Conservation (phyloP, 2,329 filamentous ascomycete species). For the Alternaria gaisen region DNA sequence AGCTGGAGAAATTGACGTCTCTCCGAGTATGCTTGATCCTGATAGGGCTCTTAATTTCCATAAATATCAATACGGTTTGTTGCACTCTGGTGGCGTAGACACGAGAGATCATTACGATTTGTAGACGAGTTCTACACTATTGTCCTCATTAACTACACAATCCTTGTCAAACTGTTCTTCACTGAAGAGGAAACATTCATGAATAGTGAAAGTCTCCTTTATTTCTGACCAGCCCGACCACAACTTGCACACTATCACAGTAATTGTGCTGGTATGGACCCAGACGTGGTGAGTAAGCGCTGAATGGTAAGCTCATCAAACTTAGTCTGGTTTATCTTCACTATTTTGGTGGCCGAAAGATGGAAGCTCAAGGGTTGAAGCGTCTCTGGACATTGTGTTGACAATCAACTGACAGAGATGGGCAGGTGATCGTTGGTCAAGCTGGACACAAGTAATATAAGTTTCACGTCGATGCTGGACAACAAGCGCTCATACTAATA, state of each 20-base stretch:
- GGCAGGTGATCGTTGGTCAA: not conserved
- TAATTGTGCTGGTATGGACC: not conserved
- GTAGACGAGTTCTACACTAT: not conserved
- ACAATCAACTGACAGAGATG: not conserved
- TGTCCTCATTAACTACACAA: not conserved
- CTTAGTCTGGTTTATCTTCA: not conserved
- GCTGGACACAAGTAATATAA: not conserved
- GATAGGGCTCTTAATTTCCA: not conserved
- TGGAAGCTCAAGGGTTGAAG: not conserved
- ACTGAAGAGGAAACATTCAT: not conserved
- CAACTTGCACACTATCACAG: not conserved
- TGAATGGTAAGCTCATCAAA: not conserved
- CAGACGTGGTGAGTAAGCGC: not conserved
- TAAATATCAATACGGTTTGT: not conserved
- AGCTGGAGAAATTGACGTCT: not conserved
- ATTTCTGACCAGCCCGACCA: not conserved
- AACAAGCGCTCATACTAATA: no score
- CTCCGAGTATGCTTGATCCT: not conserved
- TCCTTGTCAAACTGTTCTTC: not conserved
- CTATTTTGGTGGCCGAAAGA: not conserved
- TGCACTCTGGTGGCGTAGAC: not conserved
- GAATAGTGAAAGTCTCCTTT: not conserved
- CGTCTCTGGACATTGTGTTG: not conserved
- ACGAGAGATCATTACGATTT: not conserved
- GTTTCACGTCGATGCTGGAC: no score